Evolutionary conservation across 352 stramenopile species (phyloP), one percentile per base, ranked within the genome.

Genomic region (Blastocystis sp.): DNA sequence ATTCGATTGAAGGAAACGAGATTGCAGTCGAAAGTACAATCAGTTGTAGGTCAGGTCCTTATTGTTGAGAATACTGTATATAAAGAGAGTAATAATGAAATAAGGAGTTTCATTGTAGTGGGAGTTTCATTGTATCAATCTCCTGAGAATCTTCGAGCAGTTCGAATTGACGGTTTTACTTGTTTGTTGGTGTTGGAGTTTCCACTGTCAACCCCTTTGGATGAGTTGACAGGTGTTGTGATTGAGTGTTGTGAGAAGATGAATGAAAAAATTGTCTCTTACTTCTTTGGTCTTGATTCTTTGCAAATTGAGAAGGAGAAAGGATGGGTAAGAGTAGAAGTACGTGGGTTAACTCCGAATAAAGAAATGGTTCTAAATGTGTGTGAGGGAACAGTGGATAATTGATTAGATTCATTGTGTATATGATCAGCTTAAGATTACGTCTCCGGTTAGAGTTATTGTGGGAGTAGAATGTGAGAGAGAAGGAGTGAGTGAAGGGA

Each of bases 41-140:
- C 52, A 21, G 57, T 51, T 27, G 66, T 78, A 6, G 9, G 66
- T 16, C 52, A 78, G 27, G 37, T 78, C 21, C 39, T 56, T 19
- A 78, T 78, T 27, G 66, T 78, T n/a, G 32, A 78, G 37, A 32
- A 24, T n/a, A 51, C 66, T 21, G 66, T 78, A 21, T 78, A 78
- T 51, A 32, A 78, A 19, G 32, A 78, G n/a, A 51, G 66, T 78
- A n/a, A n/a, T 2, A n/a, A 24, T 51, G 0, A 27, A 5, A 32
- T 12, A 27, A 27, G n/a, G 4, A 14, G 6, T 3, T 78, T 9
- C 27, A 56, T n/a, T 21, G 7, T 56, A 78, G 66, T 59, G 16
- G 32, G 29, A 27, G 39, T 27, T 27, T 42, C 12, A 52, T 19
- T 37, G 27, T 78, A 78, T 27, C 39, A 59, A 5, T 42, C 66